These are phyloP conservation scores for Sindora glabra DNA, from an alignment of 306 rosid genomes.

Conservation along the genomic window DNA sequence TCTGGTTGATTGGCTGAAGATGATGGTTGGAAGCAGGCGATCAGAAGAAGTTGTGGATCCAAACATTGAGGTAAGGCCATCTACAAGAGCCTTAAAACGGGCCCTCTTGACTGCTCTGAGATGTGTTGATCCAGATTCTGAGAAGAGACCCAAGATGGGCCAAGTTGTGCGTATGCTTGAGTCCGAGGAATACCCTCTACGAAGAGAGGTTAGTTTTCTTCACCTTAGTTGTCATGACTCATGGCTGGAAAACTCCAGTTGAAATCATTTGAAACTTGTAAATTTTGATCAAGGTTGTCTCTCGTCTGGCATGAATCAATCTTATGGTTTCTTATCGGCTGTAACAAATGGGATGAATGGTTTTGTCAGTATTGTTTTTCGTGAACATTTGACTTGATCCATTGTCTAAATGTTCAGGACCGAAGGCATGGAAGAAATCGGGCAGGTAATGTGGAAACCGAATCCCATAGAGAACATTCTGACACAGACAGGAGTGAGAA, in stretches of 20 bases:
- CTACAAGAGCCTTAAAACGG: constrained; percentile 79
- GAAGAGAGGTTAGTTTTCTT: constrained; percentile 61
- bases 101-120: constrained; percentile 83
- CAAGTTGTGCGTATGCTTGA: constrained; percentile 94
- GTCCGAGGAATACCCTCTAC: constrained; percentile 78
- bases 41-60: constrained; percentile 95
- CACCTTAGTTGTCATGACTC: not conserved
- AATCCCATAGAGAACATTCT: constrained; percentile 11
- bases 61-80: constrained; percentile 69
- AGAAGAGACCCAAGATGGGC: constrained; percentile 90
- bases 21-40: constrained; percentile 88
- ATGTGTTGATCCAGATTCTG: constrained; percentile 90
- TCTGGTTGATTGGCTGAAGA: constrained; percentile 87
- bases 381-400: not conserved
- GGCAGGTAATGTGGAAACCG: constrained; percentile 62
- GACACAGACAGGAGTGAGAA: too few species aligned
- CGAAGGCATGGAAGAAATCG: constrained; percentile 68
- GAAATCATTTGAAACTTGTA: too few species aligned
- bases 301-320: too few species aligned
- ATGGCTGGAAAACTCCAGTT: too few species aligned
- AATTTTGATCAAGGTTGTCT: too few species aligned
- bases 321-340: too few species aligned
- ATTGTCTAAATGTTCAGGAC: constrained; percentile 42
- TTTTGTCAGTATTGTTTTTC: too few species aligned
- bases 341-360: too few species aligned